Base-by-base conservation (phyloP, 352 stramenopile genomes). In the Phytophthora aleatoria region DNA sequence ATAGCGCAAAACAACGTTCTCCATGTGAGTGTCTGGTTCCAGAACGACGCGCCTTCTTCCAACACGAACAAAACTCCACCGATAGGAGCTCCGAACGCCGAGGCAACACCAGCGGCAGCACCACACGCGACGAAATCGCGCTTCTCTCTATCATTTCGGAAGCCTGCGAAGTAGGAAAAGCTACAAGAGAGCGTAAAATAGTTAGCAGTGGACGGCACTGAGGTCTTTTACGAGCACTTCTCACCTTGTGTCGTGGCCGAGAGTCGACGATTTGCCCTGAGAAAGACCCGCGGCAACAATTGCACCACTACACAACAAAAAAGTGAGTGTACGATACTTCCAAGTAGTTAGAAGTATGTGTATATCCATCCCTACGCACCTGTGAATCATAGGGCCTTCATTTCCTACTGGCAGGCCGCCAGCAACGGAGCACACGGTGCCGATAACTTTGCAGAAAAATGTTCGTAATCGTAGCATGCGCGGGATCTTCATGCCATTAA, bases 381-480 rank as follows among this genome's bases (percentile, higher is more conserved):
- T 92, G 70, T 97, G 90, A 59, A 98, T 95, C 75, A 98, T 92
- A 1, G 93, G 93, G 1, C 93, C 93, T 87, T 98, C 93, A 54
- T 94, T 97, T 15, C 93, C 93, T 27, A 98, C 88, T 12, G 88
- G 87, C 8, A 97, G 74, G 0, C 88, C 90, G 8, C 85, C 89
- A 5, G 77, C 74, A 3, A 98, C 92, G 2, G 86, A 87, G 55
- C 90, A 91, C 28, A 96, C 85, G 1, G 83, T 97, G 12, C 90
- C 92, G 4, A 97, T 69, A 31, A 97, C 79, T 71, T 98, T 98
- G 61, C 85, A 90, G 47, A 94, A 72, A 47, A 97, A 84, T 15
- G 87, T 94, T 26, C 77, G 76, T 51, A 95, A 64, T 1, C 87
- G 81, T 33, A 95, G 39, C 67, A 95, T 73, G 0, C 82, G 83